These are phyloP conservation scores for Magnusiomyces suaveolens DNA, from an alignment of 1,139 yeast genomes.

Conservation along the genomic window DNA sequence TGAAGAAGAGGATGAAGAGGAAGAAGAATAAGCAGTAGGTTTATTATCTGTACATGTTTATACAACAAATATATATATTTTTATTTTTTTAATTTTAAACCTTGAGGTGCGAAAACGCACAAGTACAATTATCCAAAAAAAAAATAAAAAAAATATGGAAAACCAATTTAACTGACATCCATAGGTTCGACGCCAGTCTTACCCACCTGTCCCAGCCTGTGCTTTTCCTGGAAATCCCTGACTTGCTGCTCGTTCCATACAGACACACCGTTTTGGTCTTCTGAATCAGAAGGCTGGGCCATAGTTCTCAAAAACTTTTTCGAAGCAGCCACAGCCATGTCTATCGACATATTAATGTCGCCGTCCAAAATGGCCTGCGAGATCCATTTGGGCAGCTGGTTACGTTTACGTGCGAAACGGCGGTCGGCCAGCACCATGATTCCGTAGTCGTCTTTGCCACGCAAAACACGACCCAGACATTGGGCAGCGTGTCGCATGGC, in stretches of 20 bases:
- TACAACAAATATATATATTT: neutral
- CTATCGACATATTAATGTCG: slow-evolving; percentile 85
- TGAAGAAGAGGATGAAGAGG: slow-evolving; percentile 26
- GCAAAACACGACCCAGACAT: slow-evolving; percentile 88
- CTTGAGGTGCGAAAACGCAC: neutral
- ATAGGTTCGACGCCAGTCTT: slow-evolving; percentile 10
- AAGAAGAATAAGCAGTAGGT: slow-evolving; percentile 8
- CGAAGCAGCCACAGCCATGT: slow-evolving; percentile 94
- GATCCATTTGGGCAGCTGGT: slow-evolving; percentile 93
- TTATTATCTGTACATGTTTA: slow-evolving; percentile 8
- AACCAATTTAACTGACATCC: slow-evolving; percentile 1
- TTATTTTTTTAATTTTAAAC: neutral
- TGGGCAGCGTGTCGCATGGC: slow-evolving; percentile 99
- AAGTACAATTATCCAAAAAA: too few species aligned
- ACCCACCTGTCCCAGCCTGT: slow-evolving; percentile 21
- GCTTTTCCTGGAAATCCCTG: slow-evolving; percentile 49
- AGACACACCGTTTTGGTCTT: slow-evolving; percentile 89
- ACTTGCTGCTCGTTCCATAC: slow-evolving; percentile 82
- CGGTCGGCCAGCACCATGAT: slow-evolving; percentile 96
- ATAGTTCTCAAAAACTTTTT: slow-evolving; percentile 82
- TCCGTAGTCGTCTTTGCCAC: slow-evolving; percentile 98
- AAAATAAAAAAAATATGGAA: neutral
- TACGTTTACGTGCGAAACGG: slow-evolving; percentile 75
- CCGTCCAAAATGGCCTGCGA: slow-evolving; percentile 87
- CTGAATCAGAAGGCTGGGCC: slow-evolving; percentile 89